Conservation (phyloP, 441 rosid species). For the Erodium trifolium region DNA sequence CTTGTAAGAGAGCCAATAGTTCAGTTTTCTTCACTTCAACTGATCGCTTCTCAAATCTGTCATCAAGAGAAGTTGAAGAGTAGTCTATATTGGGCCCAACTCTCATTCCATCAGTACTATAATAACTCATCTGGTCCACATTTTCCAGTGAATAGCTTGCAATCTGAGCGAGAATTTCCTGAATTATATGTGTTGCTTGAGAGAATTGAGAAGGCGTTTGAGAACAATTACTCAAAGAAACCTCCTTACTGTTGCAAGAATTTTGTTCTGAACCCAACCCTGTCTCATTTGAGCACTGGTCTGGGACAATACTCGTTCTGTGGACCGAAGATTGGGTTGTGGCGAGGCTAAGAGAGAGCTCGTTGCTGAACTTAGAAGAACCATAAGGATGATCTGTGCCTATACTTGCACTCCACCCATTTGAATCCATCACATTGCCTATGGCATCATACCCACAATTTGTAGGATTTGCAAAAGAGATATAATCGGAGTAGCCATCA, state of each 20-base stretch:
- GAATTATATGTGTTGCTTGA: constrained; percentile 44
- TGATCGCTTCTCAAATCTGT: constrained; percentile 23
- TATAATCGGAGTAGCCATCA: constrained; percentile 31
- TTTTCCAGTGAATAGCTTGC: constrained; percentile 64
- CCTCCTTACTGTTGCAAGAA: constrained; percentile 34
- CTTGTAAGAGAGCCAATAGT: constrained; percentile 56
- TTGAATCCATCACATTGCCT: constrained; percentile 28
- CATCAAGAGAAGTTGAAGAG: neutral
- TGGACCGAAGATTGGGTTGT: constrained; percentile 36
- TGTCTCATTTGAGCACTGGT: constrained; percentile 10
- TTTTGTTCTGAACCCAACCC: constrained; percentile 27
- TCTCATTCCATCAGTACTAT: too few species aligned
- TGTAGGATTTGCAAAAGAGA: constrained; percentile 24
- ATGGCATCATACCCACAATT: constrained; percentile 28
- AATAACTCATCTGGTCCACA: constrained; percentile 29
- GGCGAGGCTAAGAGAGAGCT: constrained; percentile 32
- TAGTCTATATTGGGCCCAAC: neutral
- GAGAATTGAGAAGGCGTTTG: constrained; percentile 29
- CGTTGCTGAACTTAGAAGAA: constrained; percentile 40
- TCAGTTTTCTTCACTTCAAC: constrained; percentile 55
- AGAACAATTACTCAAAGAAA: constrained; percentile 28
- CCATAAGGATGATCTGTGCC: constrained; percentile 4
- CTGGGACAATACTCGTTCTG: constrained; percentile 30
- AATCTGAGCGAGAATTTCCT: constrained; percentile 75
- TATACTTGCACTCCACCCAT: constrained; percentile 31